Percentiles rank a stretch among this genome's conserved stretches.
These are phyloP conservation scores for Mortierella sp. DNA, from an alignment of 371 early-diverging fungal species.

Conservation along the genomic window DNA sequence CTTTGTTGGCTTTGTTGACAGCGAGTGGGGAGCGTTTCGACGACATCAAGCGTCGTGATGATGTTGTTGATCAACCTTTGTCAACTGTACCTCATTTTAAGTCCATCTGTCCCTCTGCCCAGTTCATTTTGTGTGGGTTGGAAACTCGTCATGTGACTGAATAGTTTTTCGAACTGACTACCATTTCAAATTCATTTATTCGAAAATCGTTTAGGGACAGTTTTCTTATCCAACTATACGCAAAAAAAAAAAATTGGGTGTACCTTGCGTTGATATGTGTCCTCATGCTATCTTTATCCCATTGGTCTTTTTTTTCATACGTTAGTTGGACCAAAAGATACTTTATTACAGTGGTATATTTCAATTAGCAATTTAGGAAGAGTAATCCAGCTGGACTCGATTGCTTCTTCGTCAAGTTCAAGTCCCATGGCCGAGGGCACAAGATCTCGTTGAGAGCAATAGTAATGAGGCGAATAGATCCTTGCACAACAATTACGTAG, in stretches of 20 bases:
- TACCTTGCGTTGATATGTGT: not conserved
- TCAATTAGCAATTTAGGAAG: no score
- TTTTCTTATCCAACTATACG: no score
- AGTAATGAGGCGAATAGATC: not conserved
- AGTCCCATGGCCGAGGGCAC: no score
- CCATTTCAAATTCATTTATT: no score
- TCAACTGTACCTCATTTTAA: not conserved
- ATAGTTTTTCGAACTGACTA: not conserved
- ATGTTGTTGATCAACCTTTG: no score
- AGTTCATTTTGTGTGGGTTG: not conserved
- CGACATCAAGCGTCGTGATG: no score
- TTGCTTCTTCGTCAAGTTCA: no score
- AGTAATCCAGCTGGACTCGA: no score
- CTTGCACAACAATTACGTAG: no score
- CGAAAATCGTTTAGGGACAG: no score
- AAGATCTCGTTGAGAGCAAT: not conserved
- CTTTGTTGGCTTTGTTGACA: not conserved
- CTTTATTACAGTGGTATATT: not conserved
- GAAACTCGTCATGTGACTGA: not conserved
- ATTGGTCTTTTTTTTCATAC: not conserved
- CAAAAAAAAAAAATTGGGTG: no score
- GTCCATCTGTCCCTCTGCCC: not conserved
- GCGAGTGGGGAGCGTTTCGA: not conserved
- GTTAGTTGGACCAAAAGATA: no score
- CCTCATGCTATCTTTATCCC: not conserved